phyloP scores from a whole-genome alignment of 2,329 filamentous ascomycete genomes.

The Chalaropsis ovoidea region DNA sequence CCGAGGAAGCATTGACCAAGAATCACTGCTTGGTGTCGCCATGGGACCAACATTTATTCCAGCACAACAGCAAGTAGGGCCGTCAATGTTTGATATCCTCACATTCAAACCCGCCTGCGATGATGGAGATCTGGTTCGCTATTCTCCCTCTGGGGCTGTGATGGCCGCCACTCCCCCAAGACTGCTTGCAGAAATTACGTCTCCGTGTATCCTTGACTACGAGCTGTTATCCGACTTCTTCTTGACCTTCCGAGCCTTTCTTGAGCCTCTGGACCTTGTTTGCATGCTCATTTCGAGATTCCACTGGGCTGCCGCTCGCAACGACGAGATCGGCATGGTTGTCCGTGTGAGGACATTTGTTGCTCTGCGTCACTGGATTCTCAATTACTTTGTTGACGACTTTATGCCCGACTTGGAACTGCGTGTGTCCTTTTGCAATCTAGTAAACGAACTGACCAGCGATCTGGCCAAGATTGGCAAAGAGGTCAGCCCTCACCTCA shows the following conservation, averaged over 20 bases:
- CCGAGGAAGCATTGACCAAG: constrained; percentile 5
- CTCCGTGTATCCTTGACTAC: constrained; percentile 90
- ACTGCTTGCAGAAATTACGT: constrained; percentile 91
- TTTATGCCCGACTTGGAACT: constrained; percentile 69
- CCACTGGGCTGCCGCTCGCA: constrained; percentile 70
- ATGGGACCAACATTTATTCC: constrained; percentile 42
- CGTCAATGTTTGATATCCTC: constrained; percentile 71
- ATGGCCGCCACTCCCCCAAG: constrained; percentile 82
- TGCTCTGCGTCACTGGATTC: constrained; percentile 87
- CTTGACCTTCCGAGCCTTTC: constrained; percentile 81
- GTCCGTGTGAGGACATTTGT: constrained; percentile 95
- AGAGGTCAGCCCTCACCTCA: constrained; percentile 52
- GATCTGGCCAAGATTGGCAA: constrained; percentile 55
- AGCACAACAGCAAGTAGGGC: constrained; percentile 47
- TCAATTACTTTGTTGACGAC: constrained; percentile 96
- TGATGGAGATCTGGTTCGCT: constrained; percentile 70
- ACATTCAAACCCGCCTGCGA: constrained; percentile 71
- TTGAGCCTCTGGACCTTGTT: constrained; percentile 65
- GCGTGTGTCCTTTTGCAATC: constrained; percentile 65
- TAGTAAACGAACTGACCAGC: constrained; percentile 60
- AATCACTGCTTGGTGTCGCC: constrained; percentile 23
- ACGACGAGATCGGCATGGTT: constrained; percentile 78
- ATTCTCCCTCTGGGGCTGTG: constrained; percentile 62
- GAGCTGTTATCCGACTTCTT: constrained; percentile 97
- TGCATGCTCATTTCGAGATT: constrained; percentile 76